phyloP scores from a whole-genome alignment of 2,329 filamentous ascomycete species.

The Venturia oleaginea region DNA sequence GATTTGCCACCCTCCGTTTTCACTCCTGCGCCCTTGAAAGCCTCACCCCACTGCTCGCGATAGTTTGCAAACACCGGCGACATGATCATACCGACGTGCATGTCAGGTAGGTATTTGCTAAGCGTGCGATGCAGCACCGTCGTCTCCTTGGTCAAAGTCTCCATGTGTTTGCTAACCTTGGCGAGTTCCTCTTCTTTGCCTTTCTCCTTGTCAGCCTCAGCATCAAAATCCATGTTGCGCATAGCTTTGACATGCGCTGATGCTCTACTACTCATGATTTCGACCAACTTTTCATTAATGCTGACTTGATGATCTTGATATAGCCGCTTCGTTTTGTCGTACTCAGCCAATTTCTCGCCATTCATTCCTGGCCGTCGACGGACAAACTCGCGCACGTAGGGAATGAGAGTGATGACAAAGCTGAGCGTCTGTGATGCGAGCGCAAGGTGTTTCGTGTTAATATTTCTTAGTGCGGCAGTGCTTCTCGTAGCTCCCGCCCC shows the following conservation, averaged over 20 bases:
- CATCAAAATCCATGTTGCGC: constrained; percentile 67
- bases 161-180: constrained; percentile 63
- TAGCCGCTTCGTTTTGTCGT: constrained; percentile 75
- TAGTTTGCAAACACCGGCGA: constrained; percentile 74
- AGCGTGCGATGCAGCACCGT: constrained; percentile 75
- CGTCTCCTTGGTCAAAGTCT: constrained; percentile 79
- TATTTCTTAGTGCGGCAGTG: constrained; percentile 78
- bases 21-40: constrained; percentile 56
- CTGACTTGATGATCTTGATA: constrained; percentile 84
- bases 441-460: constrained; percentile 90
- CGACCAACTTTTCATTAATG: constrained; percentile 86
- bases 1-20: constrained; percentile 59
- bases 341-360: constrained; percentile 59
- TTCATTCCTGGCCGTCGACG: constrained; percentile 55
- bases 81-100: constrained; percentile 75
- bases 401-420: constrained; percentile 79
- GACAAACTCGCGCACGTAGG: constrained; percentile 84
- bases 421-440: constrained; percentile 81
- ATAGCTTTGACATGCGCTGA: constrained; percentile 65
- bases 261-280: constrained; percentile 79
- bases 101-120: constrained; percentile 69
- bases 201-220: constrained; percentile 21
- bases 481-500: constrained; percentile 84
- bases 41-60: constrained; percentile 65
- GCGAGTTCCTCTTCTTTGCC: constrained; percentile 24